A percentile compares a stretch with the other conserved stretches of the same genome.
Conservation (phyloP, 352 stramenopile genomes). For the Phytopythium delawarense region DNA sequence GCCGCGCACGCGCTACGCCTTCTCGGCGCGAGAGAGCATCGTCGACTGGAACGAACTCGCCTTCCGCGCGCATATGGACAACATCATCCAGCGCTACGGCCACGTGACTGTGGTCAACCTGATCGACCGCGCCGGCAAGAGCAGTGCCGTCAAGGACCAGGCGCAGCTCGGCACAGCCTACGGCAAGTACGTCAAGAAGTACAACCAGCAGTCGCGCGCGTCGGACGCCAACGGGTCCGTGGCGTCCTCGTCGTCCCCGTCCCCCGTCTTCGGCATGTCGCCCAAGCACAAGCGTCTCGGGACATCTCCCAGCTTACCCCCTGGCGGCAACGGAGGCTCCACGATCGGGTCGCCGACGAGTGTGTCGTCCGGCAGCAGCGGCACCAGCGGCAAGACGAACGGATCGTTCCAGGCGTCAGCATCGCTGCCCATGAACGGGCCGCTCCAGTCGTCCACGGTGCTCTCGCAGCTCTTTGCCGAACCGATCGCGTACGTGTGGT, state of each 20-base stretch:
- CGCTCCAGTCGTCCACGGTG: conserved; percentile 10
- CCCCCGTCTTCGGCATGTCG: conserved; percentile 23
- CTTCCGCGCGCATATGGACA: conserved; percentile 66
- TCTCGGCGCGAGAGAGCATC: conserved; percentile 51
- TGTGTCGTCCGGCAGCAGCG: conserved; percentile 22
- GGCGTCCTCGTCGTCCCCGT: conserved; percentile 8
- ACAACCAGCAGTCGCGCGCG: conserved; percentile 73
- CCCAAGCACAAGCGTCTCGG: conserved; percentile 35
- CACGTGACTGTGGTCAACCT: conserved; percentile 90
- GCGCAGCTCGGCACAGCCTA: conserved; percentile 87
- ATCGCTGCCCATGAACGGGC: conserved; percentile 17
- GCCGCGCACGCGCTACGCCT: conserved; percentile 74
- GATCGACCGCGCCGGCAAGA: conserved; percentile 86
- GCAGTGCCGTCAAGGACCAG: conserved; percentile 78
- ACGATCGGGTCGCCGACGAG: conserved; percentile 26
- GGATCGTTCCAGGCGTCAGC: conserved; percentile 15
- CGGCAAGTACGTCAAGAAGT: conserved; percentile 81
- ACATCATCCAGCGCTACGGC: conserved; percentile 65
- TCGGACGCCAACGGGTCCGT: conserved; percentile 26
- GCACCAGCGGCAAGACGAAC: conserved; percentile 12
- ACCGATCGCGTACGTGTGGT: conserved; percentile 91
- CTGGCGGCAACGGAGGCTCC: conserved; percentile 16
- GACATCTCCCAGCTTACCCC: conserved; percentile 11
- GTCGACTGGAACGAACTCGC: conserved; percentile 73
- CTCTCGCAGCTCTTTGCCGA: conserved; percentile 46